Evolutionary conservation across 495 filamentous ascomycete species (phyloP), one percentile per base, ranked within the genome.

Genomic region (Penicillium silybi): DNA sequence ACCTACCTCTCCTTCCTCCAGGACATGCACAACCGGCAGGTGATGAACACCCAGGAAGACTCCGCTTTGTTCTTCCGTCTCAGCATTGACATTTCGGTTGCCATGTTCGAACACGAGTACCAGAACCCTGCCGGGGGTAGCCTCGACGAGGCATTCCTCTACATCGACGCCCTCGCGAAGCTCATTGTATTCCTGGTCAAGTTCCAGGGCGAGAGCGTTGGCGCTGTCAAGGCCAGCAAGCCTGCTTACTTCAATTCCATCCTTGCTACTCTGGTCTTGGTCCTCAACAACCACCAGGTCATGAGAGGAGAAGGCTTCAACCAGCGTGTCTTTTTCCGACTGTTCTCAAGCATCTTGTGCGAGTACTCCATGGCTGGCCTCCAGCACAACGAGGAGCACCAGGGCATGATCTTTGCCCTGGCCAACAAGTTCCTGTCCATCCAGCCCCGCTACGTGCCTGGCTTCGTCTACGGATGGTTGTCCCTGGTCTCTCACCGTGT

Each of bases 241-340:
- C 72, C 82, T 10, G 77, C 74, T 15, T 87, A 88, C 53, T 76
- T 97, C 50, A 84, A 89, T 41, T 82, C 85, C 15, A 83, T 92
- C 48, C 68, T 96, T 3, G 82, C 85, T 9, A 66, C 96, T 13
- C 72, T 92, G 38, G 79, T 92, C 6, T 66, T 97, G 44, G 82
- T 97, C 11, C 76, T 96, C 44, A 93, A 88, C 65, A 81, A 90
- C 52, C 90, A 97, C 57, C 86, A 95, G 54, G 77, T 88, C 37
- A 90, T 82, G 67, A 82, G 86, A 41, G 88, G 84, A 5, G 90
- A 96, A 37, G 76, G 72, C 19, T 95, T 95, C 77, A 91, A 86
- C 61, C 86, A 90, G 59, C 86, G 87, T 42, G 88, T 93, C 48
- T 97, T 96, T 76, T 91, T 89, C 82, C 83, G 93, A 20, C 79